Evolutionary conservation across 768 basidiomycete species (phyloP), one percentile per base, ranked within the genome.

Genomic region (Kwoniella pini): DNA sequence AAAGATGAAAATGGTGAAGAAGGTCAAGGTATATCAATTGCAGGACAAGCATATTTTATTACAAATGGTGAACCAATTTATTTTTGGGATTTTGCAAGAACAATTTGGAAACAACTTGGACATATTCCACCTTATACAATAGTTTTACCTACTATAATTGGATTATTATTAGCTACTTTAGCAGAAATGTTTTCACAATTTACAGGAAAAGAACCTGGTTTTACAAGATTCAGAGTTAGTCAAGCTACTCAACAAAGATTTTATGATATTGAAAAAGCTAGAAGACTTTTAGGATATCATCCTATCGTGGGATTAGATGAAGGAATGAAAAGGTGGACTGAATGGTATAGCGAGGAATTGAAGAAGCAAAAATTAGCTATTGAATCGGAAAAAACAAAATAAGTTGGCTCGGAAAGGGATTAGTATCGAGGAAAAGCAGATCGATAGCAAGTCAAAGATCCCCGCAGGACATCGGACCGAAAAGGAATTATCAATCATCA

Each of bases 51-150:
- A 2, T 99, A 93, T 82, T 95, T 92, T 83, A 90, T 99, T 79
- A 94, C 93, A 57, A 98, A 98, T 73, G 92, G 93, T 63, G 94
- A 98, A 75, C 95, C 94, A 2, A 83, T 87, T 57, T 90, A 91
- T 79, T 97, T 97, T 81, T 99, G 95, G 95, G 93, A 96, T 80
- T 87, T 95, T 72, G 83, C 87, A 28, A 84, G 91, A 5, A 79
- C 84, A 2, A 79, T 96, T n/a, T 98, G 91, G 91, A 60, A 69
- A 72, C 66, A 75, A 33, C 53, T 80, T 50, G 80, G 83, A 50
- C 86, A 86, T 72, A 82, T 85, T 15, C 85, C 84, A 5, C 81
- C 69, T 30, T 75, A 81, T 64, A 83, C 68, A 60, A 74, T 84
- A 68, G 75, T 82, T 51, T 80, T 96, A 59, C 84, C 89, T 1